phyloP scores from a whole-genome alignment of 139 green algal genomes.

The Chlamydomonas applanata region DNA sequence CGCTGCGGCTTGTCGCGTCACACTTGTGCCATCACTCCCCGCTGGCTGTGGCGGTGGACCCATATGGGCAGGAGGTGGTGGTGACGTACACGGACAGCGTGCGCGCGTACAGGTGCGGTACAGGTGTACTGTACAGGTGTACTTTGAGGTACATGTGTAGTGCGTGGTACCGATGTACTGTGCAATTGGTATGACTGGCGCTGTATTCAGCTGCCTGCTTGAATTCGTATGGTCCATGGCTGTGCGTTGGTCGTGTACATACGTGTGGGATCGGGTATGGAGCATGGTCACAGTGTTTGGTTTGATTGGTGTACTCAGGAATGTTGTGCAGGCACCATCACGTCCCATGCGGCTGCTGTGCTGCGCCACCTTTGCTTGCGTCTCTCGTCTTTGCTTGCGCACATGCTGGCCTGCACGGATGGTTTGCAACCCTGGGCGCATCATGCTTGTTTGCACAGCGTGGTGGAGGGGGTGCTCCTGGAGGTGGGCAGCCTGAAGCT shows the following conservation, averaged over 20 bases:
- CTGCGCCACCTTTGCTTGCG: too few relatives aligned
- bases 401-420: too few relatives aligned
- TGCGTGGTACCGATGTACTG: background rate
- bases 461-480: slow-evolving; percentile 27
- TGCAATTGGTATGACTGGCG: background rate
- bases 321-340: too few relatives aligned
- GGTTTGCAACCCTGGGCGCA: too few relatives aligned
- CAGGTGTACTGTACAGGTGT: too few relatives aligned
- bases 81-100: slow-evolving; percentile 30
- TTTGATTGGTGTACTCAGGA: too few relatives aligned
- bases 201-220: background rate
- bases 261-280: too few relatives aligned
- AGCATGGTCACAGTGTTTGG: too few relatives aligned
- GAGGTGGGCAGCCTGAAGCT: slow-evolving; percentile 22
- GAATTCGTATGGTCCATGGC: background rate
- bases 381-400: too few relatives aligned
- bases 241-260: too few relatives aligned
- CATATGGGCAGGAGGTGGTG: slow-evolving; percentile 25
- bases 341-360: too few relatives aligned
- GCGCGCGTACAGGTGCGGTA: slow-evolving; percentile 19
- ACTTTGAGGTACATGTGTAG: too few relatives aligned
- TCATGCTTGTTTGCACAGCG: background rate
- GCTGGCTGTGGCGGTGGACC: slow-evolving; percentile 32
- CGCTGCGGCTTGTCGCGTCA: slow-evolving; percentile 26
- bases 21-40: slow-evolving; percentile 36